These are phyloP conservation scores for Penicillium riverlandense DNA, from an alignment of 495 filamentous ascomycete species.

Conservation along the genomic window DNA sequence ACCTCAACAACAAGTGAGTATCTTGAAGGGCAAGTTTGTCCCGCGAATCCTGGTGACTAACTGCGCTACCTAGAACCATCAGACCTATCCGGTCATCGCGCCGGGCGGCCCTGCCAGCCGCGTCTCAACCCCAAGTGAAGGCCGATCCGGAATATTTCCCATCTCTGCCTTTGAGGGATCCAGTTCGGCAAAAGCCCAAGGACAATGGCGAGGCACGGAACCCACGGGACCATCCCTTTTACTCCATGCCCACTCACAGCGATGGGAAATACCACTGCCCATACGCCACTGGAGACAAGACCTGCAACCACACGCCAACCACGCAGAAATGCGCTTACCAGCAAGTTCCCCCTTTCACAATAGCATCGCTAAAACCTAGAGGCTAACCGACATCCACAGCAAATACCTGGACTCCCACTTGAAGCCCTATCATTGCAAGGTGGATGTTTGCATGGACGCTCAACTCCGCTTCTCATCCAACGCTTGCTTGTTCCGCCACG, in stretches of 20 bases:
- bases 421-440: conserved; percentile 90
- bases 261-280: conserved; percentile 91
- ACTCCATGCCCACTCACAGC: conserved; percentile 58
- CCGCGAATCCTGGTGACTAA: conserved; percentile 7
- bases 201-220: conserved; percentile 46
- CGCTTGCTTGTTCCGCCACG: conserved; percentile 88
- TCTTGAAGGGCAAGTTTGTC: background rate
- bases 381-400: conserved; percentile 48
- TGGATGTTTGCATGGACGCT: conserved; percentile 64
- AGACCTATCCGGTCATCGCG: conserved; percentile 30
- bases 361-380: conserved; percentile 1
- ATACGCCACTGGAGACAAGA: conserved; percentile 58
- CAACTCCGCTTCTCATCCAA: conserved; percentile 77
- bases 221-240: conserved; percentile 71
- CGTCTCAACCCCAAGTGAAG: conserved; percentile 29
- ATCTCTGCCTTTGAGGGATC: conserved; percentile 30
- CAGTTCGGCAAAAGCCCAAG: conserved; percentile 37
- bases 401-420: conserved; percentile 93
- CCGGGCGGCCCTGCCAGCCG: conserved; percentile 26
- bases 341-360: conserved; percentile 46
- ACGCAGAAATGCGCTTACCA: conserved; percentile 97
- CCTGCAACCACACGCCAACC: conserved; percentile 76
- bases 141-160: conserved; percentile 33
- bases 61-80: conserved; percentile 28
- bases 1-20: conserved; percentile 41